phyloP scores from a whole-genome alignment of 2,329 filamentous ascomycete genomes.

The Alternaria angustiovoidea region DNA sequence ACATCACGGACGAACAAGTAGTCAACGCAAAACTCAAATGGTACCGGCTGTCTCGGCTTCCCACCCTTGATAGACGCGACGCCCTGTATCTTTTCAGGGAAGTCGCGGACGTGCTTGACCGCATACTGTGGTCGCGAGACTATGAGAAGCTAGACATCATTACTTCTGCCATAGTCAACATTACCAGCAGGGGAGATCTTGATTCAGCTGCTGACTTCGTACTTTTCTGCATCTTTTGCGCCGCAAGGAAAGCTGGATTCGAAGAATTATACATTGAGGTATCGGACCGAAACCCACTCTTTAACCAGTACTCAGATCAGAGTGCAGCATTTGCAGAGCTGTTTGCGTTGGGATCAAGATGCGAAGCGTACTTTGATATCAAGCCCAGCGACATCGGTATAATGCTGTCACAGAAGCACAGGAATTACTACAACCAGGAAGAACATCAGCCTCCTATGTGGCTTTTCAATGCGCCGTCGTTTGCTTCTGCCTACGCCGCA shows the following conservation, averaged over 20 bases:
- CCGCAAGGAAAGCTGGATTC: conserved; percentile 63
- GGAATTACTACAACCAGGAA: conserved; percentile 52
- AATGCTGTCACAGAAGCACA: conserved; percentile 49
- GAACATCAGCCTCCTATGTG: conserved; percentile 59
- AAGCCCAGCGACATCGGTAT: conserved; percentile 48
- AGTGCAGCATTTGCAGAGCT: conserved; percentile 70
- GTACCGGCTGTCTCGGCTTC: conserved; percentile 44
- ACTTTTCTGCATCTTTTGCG: conserved; percentile 65
- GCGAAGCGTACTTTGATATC: conserved; percentile 69
- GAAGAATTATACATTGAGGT: conserved; percentile 71
- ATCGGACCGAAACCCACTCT: conserved; percentile 68
- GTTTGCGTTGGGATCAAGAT: conserved; percentile 69
- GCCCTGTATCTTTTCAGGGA: conserved; percentile 46
- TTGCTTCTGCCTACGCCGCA: conserved; percentile 61
- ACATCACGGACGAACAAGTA: conserved; percentile 39
- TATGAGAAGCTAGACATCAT: conserved; percentile 41
- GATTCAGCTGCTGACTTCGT: conserved; percentile 60
- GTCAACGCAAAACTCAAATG: conserved; percentile 45
- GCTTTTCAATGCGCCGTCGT: conserved; percentile 59
- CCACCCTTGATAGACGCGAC: conserved; percentile 30
- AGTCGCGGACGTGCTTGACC: conserved; percentile 35
- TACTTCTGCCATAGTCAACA: conserved; percentile 36
- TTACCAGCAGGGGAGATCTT: conserved; percentile 30
- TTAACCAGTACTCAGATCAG: conserved; percentile 68
- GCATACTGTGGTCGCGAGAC: conserved; percentile 42